phyloP scores from a whole-genome alignment of 306 rosid species.

The Pyrus pyrifolia region DNA sequence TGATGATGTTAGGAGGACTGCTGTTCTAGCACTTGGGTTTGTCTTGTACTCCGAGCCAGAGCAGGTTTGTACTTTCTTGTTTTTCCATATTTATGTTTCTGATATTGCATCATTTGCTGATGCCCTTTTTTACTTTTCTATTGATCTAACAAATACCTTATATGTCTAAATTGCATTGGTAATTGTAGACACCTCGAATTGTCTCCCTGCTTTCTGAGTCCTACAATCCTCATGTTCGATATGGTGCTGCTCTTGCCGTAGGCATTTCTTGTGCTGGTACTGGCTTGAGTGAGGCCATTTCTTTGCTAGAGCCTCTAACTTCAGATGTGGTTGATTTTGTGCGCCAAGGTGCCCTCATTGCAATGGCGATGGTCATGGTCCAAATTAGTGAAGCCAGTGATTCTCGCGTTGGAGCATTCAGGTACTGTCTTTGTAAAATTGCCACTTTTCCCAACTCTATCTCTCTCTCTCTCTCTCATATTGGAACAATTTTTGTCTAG shows the following conservation, averaged over 20 bases:
- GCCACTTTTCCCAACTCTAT: neutral
- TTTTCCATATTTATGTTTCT: neutral
- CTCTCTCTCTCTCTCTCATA: neutral
- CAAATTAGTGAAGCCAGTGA: conserved; percentile 96
- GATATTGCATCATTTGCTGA: neutral
- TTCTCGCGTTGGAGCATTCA: conserved; percentile 89
- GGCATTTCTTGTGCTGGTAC: conserved; percentile 99
- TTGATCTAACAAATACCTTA: neutral
- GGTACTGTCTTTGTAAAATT: conserved; percentile 36
- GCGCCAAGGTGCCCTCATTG: conserved; percentile 97
- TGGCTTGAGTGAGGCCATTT: conserved; percentile 95
- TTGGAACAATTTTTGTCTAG: conserved; percentile 23
- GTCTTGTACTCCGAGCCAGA: conserved; percentile 96
- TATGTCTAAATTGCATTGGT: conserved; percentile 6
- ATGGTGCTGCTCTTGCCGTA: conserved; percentile 98
- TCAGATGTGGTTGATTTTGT: conserved; percentile 98
- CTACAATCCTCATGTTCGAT: conserved; percentile 95
- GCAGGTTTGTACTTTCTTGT: conserved; percentile 57
- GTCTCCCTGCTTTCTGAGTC: conserved; percentile 93
- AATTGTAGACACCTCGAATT: conserved; percentile 83
- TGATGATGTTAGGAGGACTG: conserved; percentile 98
- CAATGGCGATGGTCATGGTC: conserved; percentile 99
- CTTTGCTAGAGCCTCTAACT: conserved; percentile 91
- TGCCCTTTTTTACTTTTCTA: neutral
- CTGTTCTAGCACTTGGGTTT: conserved; percentile 96